Conservation (phyloP, 2,329 filamentous ascomycete genomes). For the Cercospora beticola region DNA sequence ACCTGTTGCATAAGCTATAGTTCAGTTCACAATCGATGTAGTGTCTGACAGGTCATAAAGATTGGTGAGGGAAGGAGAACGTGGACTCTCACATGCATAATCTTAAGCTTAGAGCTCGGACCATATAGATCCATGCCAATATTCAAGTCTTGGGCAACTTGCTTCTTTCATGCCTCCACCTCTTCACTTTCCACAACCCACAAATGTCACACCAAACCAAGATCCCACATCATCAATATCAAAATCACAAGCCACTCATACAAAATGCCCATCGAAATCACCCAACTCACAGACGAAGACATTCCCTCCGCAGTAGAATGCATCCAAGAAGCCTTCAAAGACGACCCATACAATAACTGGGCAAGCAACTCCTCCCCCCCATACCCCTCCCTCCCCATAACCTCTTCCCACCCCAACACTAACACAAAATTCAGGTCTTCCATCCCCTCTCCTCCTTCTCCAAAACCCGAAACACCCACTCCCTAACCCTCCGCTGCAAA, state of each 20-base stretch:
- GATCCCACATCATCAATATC: not conserved
- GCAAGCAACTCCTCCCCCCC: not conserved
- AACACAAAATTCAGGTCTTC: not conserved
- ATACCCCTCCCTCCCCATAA: not conserved
- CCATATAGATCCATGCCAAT: not conserved
- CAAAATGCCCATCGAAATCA: not conserved
- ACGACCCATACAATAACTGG: not conserved
- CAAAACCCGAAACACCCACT: not conserved
- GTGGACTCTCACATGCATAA: too few species aligned
- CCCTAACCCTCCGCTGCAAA: not conserved
- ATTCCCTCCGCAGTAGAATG: not conserved
- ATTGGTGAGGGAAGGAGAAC: too few species aligned
- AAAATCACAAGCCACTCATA: too few species aligned
- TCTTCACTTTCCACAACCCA: not conserved
- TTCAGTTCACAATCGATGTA: too few species aligned
- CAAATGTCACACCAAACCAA: not conserved
- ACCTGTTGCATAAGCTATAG: too few species aligned
- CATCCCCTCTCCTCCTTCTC: not conserved
- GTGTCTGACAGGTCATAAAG: too few species aligned
- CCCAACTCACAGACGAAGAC: not conserved
- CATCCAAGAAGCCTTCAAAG: not conserved
- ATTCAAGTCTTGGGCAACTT: not conserved
- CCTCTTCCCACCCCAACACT: not conserved
- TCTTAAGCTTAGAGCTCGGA: too few species aligned
- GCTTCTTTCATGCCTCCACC: not conserved